Percentiles rank a stretch among this genome's conserved stretches.
Evolutionary conservation across 768 basidiomycete species (phyloP).

Genomic region (Arthromyces matolae): DNA sequence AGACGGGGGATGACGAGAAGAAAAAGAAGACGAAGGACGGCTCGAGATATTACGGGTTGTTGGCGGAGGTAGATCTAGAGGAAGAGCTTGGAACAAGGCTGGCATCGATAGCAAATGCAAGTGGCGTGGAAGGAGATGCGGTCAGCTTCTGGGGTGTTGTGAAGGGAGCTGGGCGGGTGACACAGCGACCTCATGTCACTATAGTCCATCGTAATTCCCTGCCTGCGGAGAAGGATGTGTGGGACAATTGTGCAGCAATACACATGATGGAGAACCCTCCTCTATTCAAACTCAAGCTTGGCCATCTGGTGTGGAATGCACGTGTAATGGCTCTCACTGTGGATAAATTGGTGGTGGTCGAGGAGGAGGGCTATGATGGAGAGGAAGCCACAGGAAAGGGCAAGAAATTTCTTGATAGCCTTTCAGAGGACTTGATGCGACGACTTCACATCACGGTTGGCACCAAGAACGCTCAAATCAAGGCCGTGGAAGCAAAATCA

Average conservation of each 20-base stretch:
- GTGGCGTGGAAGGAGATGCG: constrained; percentile 24
- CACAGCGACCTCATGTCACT: constrained; percentile 76
- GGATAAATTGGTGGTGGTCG: constrained; percentile 45
- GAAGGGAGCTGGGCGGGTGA: constrained; percentile 42
- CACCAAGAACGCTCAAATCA: constrained; percentile 48
- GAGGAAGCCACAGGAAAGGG: constrained; percentile 30
- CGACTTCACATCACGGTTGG: constrained; percentile 88
- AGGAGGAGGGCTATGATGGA: constrained; percentile 15
- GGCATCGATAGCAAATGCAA: constrained; percentile 16
- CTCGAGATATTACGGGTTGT: constrained; percentile 75
- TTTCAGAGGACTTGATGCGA: constrained; percentile 44
- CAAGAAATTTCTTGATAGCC: constrained; percentile 39
- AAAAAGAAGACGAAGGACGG: constrained; percentile 30
- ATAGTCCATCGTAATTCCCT: constrained; percentile 67
- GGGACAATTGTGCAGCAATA: constrained; percentile 49
- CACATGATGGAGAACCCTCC: constrained; percentile 38
- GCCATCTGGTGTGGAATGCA: constrained; percentile 67
- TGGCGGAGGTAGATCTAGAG: constrained; percentile 67
- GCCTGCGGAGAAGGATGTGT: constrained; percentile 28
- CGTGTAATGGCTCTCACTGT: constrained; percentile 80
- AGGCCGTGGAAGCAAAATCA: constrained; percentile 64
- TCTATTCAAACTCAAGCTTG: constrained; percentile 58
- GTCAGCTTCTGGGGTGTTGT: constrained; percentile 50
- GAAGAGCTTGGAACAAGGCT: constrained; percentile 44
- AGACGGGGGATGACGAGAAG: constrained; percentile 25